A percentile compares a stretch with the other conserved stretches of the same genome.
phyloP scores from a whole-genome alignment of 106 monocot species.

The Acorus gramineus region DNA sequence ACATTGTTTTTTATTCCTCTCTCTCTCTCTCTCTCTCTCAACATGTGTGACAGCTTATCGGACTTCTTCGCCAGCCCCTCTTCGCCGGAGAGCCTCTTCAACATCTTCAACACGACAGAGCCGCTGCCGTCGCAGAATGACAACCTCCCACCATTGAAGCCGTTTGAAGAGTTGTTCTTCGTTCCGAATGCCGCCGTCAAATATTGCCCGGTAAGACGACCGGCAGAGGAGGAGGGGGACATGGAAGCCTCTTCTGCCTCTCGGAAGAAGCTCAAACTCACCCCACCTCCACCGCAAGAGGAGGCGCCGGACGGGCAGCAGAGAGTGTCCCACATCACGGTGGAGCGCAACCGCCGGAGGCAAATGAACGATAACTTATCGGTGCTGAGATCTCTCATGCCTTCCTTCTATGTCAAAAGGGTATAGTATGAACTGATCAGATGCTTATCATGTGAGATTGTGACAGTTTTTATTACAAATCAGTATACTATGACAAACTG shows the following conservation, averaged over 20 bases:
- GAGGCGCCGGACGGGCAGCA: slow-evolving; percentile 13
- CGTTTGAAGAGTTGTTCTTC: slow-evolving; percentile 9
- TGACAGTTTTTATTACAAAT: too few relatives aligned
- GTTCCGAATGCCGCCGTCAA: slow-evolving; percentile 2
- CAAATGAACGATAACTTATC: slow-evolving; percentile 83
- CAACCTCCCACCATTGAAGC: not conserved
- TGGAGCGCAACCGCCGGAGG: slow-evolving; percentile 85
- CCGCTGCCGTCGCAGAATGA: too few relatives aligned
- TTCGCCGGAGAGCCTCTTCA: slow-evolving; percentile 61
- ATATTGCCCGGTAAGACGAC: not conserved
- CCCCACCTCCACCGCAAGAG: not conserved
- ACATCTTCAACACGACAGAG: slow-evolving; percentile 44
- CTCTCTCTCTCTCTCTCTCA: too few relatives aligned
- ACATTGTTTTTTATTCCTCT: too few relatives aligned
- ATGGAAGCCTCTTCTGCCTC: not conserved
- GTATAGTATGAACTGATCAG: slow-evolving; percentile 15
- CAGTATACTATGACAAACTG: too few relatives aligned
- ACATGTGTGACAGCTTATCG: slow-evolving; percentile 29
- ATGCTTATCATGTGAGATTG: too few relatives aligned
- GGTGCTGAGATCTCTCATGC: slow-evolving; percentile 59
- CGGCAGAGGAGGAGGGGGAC: slow-evolving; percentile 17
- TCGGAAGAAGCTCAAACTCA: slow-evolving; percentile 43
- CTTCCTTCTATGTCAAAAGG: slow-evolving; percentile 87
- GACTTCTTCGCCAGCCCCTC: slow-evolving; percentile 30
- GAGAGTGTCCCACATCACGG: slow-evolving; percentile 71